Evolutionary conservation across 176 grass and related monocot genomes (phyloP).

Genomic region (Carex myosuroides): DNA sequence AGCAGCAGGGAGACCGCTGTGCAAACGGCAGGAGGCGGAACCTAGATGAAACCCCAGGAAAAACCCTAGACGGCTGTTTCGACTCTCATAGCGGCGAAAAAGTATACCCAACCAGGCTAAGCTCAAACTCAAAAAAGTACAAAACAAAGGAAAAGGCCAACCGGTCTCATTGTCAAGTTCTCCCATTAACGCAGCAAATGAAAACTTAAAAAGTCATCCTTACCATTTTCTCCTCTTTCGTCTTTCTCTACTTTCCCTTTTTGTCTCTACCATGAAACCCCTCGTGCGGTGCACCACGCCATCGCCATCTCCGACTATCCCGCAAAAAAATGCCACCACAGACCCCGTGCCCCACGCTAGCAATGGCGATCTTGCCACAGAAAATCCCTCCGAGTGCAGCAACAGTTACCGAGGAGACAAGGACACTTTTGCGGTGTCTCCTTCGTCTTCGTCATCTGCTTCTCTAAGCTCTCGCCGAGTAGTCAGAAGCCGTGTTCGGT

Average conservation of each 20-base stretch:
- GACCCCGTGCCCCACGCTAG: neutral
- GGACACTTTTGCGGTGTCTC: neutral
- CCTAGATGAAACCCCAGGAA: too few relatives aligned
- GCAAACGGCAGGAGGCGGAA: too few relatives aligned
- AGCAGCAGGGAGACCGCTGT: too few relatives aligned
- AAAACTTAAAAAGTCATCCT: neutral
- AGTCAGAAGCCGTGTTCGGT: neutral
- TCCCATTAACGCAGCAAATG: too few relatives aligned
- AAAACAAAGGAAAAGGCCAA: too few relatives aligned
- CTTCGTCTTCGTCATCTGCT: neutral
- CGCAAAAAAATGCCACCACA: neutral
- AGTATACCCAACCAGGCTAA: too few relatives aligned
- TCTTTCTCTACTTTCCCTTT: neutral
- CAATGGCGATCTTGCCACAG: conserved; percentile 5
- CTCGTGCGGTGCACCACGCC: conserved; percentile 8
- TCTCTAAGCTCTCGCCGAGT: conserved; percentile 5
- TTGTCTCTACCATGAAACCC: conserved; percentile 6
- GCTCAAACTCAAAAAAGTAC: too few relatives aligned
- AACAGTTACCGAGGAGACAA: neutral
- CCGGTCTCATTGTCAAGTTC: too few relatives aligned
- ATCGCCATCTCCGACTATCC: neutral
- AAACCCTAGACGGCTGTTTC: too few relatives aligned
- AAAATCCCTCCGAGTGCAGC: neutral
- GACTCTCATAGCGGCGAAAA: too few relatives aligned
- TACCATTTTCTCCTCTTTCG: neutral